These are phyloP conservation scores for Yamadazyma sp. DNA, from an alignment of 805 yeast species.

Conservation along the genomic window DNA sequence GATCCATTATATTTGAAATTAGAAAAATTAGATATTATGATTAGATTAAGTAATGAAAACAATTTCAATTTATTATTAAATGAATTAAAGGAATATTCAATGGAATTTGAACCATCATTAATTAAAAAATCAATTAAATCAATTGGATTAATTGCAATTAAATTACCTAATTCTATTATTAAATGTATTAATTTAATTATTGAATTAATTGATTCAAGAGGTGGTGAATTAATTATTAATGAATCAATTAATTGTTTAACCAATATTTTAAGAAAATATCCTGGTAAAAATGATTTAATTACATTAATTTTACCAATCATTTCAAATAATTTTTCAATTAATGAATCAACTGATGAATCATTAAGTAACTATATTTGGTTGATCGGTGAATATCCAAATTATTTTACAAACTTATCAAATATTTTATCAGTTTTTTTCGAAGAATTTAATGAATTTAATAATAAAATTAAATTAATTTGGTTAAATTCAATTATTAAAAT, in stretches of 20 bases:
- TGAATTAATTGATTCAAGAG: conserved; percentile 60
- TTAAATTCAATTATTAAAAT: conserved; percentile 64
- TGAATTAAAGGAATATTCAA: conserved; percentile 75
- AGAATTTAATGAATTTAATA: conserved; percentile 56
- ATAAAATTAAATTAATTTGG: conserved; percentile 56
- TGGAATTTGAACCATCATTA: conserved; percentile 81
- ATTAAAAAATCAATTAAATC: conserved; percentile 65
- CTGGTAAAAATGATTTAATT: conserved; percentile 46
- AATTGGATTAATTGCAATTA: conserved; percentile 70
- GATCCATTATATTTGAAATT: conserved; percentile 77
- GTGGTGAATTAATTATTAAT: conserved; percentile 57
- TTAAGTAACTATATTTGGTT: conserved; percentile 65
- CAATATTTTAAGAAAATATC: conserved; percentile 64
- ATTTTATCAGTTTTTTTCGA: conserved; percentile 43
- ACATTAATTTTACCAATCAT: conserved; percentile 56
- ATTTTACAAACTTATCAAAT: conserved; percentile 51
- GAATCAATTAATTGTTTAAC: conserved; percentile 62
- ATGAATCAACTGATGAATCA: conserved; percentile 47
- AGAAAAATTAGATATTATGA: conserved; percentile 73
- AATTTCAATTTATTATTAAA: conserved; percentile 59
- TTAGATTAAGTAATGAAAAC: conserved; percentile 60
- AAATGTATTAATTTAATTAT: conserved; percentile 61
- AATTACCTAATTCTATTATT: conserved; percentile 49
- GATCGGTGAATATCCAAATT: conserved; percentile 65
- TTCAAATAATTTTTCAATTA: conserved; percentile 27